A percentile compares a stretch with the other conserved stretches of the same genome.
Evolutionary conservation across 2,329 filamentous ascomycete species (phyloP).

Genomic region (Venturia asperata): DNA sequence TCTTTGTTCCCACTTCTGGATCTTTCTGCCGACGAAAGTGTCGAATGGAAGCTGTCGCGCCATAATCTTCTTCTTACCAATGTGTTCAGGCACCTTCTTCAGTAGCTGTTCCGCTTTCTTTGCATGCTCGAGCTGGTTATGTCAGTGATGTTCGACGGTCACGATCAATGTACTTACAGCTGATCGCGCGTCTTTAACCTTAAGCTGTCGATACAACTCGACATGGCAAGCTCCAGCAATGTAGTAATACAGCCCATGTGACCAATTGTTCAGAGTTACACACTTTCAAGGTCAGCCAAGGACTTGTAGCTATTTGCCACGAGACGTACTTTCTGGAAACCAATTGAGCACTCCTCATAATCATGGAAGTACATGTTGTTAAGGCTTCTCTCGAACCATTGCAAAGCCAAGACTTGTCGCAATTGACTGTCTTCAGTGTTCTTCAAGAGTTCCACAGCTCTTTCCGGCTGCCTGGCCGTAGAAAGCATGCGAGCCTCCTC

Average conservation of each 20-base stretch:
- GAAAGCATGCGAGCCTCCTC: constrained; percentile 77
- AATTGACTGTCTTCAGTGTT: constrained; percentile 60
- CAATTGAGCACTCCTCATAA: constrained; percentile 64
- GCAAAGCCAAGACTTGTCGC: constrained; percentile 80
- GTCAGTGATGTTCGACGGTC: neutral
- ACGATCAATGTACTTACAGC: constrained; percentile 32
- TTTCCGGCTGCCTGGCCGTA: constrained; percentile 57
- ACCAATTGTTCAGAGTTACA: constrained; percentile 82
- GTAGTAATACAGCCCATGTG: constrained; percentile 81
- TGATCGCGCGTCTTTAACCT: constrained; percentile 38
- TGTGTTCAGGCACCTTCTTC: constrained; percentile 61
- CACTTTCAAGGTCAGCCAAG: constrained; percentile 42
- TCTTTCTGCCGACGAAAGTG: constrained; percentile 72
- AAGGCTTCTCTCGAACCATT: constrained; percentile 76
- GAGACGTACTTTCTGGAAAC: constrained; percentile 56
- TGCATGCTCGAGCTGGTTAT: constrained; percentile 26
- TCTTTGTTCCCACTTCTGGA: constrained; percentile 80
- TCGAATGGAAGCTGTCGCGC: constrained; percentile 85
- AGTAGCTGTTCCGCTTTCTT: constrained; percentile 59
- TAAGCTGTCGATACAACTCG: constrained; percentile 66
- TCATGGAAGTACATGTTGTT: constrained; percentile 71
- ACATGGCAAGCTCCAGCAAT: constrained; percentile 73
- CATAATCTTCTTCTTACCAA: constrained; percentile 86
- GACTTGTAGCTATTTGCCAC: neutral
- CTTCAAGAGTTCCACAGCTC: constrained; percentile 59